phyloP scores from a whole-genome alignment of 177 flowering plant genomes.

The Vitis hybrid region DNA sequence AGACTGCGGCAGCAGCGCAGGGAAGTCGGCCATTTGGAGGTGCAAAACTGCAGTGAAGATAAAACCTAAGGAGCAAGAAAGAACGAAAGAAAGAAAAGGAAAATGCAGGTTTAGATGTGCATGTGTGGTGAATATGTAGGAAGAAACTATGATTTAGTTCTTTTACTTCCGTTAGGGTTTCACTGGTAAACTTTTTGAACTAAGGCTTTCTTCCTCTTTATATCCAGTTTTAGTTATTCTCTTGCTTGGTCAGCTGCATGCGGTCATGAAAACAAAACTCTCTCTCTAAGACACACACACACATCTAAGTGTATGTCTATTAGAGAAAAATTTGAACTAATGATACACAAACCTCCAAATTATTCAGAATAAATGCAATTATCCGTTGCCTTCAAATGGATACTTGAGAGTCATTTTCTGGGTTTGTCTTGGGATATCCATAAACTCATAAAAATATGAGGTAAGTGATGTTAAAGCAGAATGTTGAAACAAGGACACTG shows the following conservation, averaged over 20 bases:
- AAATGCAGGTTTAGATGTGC: not conserved
- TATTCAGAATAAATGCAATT: no score
- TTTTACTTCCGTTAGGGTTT: not conserved
- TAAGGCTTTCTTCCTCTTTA: not conserved
- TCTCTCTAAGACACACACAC: not conserved
- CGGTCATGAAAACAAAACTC: not conserved
- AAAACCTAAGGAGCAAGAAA: not conserved
- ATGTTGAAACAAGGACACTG: not conserved
- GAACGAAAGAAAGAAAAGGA: no score
- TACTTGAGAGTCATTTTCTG: not conserved
- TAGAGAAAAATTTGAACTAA: not conserved
- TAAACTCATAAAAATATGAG: not conserved
- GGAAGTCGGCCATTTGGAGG: constrained; percentile 13
- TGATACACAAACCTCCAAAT: no score
- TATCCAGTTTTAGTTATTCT: not conserved
- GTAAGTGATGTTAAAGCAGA: constrained; percentile 10
- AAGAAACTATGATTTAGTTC: not conserved
- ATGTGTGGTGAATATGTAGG: not conserved
- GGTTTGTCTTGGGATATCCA: not conserved
- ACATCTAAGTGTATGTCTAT: not conserved
- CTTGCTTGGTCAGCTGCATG: not conserved
- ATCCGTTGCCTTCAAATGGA: not conserved
- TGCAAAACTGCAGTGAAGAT: constrained; percentile 8
- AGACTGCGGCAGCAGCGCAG: constrained; percentile 1
- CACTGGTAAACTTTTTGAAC: not conserved